Evolutionary conservation across 352 stramenopile species (phyloP), one percentile per base, ranked within the genome.

Genomic region (Globisporangium viniferum): DNA sequence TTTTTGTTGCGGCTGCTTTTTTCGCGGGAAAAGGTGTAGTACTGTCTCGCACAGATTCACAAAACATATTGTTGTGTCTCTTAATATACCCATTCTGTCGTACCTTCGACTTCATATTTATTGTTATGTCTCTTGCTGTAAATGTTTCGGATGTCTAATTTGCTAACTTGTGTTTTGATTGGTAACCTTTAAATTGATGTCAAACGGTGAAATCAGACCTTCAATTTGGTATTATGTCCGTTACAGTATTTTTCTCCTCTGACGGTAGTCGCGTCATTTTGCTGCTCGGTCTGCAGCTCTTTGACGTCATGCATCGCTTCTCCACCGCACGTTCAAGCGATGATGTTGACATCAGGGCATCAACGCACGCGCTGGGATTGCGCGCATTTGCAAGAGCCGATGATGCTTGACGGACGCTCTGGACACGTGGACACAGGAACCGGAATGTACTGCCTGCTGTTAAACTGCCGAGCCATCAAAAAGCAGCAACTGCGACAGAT

Each of bases 251-350:
- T 46, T 2, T 5, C 20, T 22, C 18, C 7, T 4, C 39, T 65
- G 59, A 65, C 59, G 44, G 59, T 57, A 65, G 59, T 46, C 41
- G 59, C 20, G 59, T 66, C 60, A 66, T 66, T 58, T 66, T 58
- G 44, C 5, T n/a, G 44, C 18, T 66, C 29, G 14, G 49, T 39
- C 2, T 6, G 44, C 33, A 33, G 35, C 60, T 54, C 27, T 24
- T 46, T 35, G 59, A 65, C 59, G 59, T 65, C 59, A 65, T 39
- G 27, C 8, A 12, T 57, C 14, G 33, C 14, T 44, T 46, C 59
- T 46, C 44, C 41, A 27, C 59, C 44, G 22, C 44, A 65, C 59
- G 12, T 65, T 65, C 59, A 53, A 57, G 27, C 59, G 14, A 3
- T 27, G n/a, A 20, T 33, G 59, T 46, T 60, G 54, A 44, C 39